Base-by-base conservation (phyloP, 139 green algal genomes). In the Haematococcus lacustris region DNA sequence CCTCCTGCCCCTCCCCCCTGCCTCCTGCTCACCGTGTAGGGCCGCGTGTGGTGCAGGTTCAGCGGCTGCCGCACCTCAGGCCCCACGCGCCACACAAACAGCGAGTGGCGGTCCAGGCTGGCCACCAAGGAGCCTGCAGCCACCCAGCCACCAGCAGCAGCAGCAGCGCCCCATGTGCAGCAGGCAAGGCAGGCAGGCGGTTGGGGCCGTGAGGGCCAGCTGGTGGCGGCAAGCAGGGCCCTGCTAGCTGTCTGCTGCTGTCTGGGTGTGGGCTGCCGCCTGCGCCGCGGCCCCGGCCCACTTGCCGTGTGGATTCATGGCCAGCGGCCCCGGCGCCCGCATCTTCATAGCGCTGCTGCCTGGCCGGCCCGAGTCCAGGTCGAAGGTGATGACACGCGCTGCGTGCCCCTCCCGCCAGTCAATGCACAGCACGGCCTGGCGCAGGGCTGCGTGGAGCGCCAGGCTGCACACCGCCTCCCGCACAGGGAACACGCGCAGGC, bases 11-110 rank as follows among this genome's bases (percentile, higher is more conserved):
- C n/a, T n/a, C n/a, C n/a, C n/a, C n/a, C n/a, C n/a, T n/a, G n/a
- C n/a, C n/a, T n/a, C n/a, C n/a, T n/a, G 30, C 80, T 39, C 70
- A 88, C 85, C 41, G 87, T 91, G 76, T 92, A 82, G 0, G 76
- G 50, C 74, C 89, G 90, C 17, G 88, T 92, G 80, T 91, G 87
- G 35, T 82, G 75, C 61, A 94, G 76, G 62, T 78, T 81, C 38
- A 92, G 76, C 5, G 88, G 79, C 41, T 78, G 67, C 30, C 70
- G 41, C 13, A 81, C 71, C 2, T 74, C 66, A 33, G 60, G 39
- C 38, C 71, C 68, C 13, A 80, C 73, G 6, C 79, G 53, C 84
- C 86, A 93, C 62, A 93, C 82, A 57, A 86, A 81, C 25, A 92
- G 51, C 1, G 73, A 88, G 74, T 89, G 80, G 28, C 69, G 71